Percentiles rank a stretch among this genome's conserved stretches.
Evolutionary conservation across 2,329 filamentous ascomycete genomes (phyloP).

Genomic region (Calonectria naviculata): DNA sequence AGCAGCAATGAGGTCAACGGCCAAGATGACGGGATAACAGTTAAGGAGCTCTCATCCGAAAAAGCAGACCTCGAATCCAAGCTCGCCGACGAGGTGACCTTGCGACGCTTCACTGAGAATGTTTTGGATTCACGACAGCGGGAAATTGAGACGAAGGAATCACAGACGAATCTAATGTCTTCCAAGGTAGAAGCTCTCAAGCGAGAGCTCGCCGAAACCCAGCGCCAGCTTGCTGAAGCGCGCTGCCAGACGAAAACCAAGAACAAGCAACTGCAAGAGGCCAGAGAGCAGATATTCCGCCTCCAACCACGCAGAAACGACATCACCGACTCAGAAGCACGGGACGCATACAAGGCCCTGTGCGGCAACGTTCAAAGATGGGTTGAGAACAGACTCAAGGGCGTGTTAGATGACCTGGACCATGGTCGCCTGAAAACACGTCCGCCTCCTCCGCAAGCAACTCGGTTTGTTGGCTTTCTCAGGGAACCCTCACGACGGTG

Average conservation of each 20-base stretch:
- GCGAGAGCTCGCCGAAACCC: constrained; percentile 43
- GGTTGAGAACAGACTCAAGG: constrained; percentile 48
- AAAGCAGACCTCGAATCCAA: constrained; percentile 36
- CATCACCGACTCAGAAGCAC: constrained; percentile 49
- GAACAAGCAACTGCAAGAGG: constrained; percentile 43
- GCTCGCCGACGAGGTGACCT: constrained; percentile 44
- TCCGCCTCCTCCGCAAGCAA: constrained; percentile 39
- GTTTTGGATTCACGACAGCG: constrained; percentile 50
- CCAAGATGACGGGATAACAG: constrained; percentile 14
- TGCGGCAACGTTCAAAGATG: constrained; percentile 49
- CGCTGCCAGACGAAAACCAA: constrained; percentile 40
- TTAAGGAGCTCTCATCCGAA: constrained; percentile 24
- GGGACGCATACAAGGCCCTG: constrained; percentile 46
- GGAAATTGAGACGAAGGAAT: constrained; percentile 47
- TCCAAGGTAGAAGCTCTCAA: constrained; percentile 44
- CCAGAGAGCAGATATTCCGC: constrained; percentile 46
- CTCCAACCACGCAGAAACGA: constrained; percentile 48
- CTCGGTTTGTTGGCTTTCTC: constrained; percentile 46
- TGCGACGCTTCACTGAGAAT: constrained; percentile 49
- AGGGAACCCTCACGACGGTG: constrained; percentile 49
- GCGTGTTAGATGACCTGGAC: constrained; percentile 46
- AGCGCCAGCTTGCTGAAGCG: constrained; percentile 45
- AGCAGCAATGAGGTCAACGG: constrained; percentile 14
- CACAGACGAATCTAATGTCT: constrained; percentile 41
- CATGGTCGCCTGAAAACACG: constrained; percentile 38